A percentile compares a stretch with the other conserved stretches of the same genome.
These are phyloP conservation scores for Schizophyllum commune DNA, from an alignment of 1,284 basidiomycete species.

Conservation along the genomic window DNA sequence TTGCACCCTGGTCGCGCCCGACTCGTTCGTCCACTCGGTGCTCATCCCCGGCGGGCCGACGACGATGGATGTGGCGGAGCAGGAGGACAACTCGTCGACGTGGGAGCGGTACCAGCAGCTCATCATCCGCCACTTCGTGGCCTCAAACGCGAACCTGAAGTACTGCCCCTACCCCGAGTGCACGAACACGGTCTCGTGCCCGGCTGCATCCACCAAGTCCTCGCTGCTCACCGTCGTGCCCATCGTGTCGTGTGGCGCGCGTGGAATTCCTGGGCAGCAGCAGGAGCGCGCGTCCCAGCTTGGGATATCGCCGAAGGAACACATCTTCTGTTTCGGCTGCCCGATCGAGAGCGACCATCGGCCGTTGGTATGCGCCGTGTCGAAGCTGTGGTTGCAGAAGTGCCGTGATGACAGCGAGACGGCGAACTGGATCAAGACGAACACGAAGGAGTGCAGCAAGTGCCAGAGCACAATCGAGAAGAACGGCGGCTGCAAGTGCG, in stretches of 20 bases:
- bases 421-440: conserved; percentile 98
- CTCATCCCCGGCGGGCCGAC: conserved; percentile 20
- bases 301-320: conserved; percentile 35
- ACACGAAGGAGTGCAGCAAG: conserved; percentile 95
- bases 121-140: conserved; percentile 86
- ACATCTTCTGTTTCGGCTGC: conserved; percentile 91
- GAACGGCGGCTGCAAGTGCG: conserved; percentile 99
- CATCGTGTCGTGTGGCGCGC: conserved; percentile 76
- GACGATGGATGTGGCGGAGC: conserved; percentile 19
- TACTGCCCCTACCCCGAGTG: conserved; percentile 90
- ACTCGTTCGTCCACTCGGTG: conserved; percentile 46
- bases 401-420: conserved; percentile 98
- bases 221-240: conserved; percentile 81
- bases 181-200: conserved; percentile 86
- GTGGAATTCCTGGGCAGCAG: conserved; percentile 30
- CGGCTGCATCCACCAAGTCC: conserved; percentile 61
- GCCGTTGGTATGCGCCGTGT: conserved; percentile 84
- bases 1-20: conserved; percentile 73
- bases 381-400: conserved; percentile 94
- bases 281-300: conserved; percentile 17
- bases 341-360: conserved; percentile 81
- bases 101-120: conserved; percentile 78
- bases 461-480: conserved; percentile 98
- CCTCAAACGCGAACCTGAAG: conserved; percentile 75
- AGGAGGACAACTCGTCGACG: conserved; percentile 35